Evolutionary conservation across 1,284 basidiomycete species (phyloP).

Genomic region (Porogramme epimiltina): DNA sequence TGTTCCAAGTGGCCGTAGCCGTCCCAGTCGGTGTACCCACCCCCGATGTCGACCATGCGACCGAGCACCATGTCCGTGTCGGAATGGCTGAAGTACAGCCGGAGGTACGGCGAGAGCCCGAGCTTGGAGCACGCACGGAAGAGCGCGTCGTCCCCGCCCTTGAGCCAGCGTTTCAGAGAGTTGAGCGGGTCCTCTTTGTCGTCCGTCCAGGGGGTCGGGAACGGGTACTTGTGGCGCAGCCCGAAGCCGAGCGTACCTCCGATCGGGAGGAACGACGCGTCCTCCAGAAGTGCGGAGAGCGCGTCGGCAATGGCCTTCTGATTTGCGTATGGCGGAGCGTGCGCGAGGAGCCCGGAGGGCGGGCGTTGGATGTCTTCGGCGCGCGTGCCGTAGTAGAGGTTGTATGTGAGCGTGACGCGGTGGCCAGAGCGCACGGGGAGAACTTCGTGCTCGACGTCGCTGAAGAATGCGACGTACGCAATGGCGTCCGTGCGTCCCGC

Average conservation of each 20-base stretch:
- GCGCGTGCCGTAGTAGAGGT: constrained; percentile 30
- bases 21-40: too few relatives aligned
- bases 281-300: constrained; percentile 1
- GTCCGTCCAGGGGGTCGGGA: constrained; percentile 7
- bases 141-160: constrained; percentile 21
- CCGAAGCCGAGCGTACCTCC: constrained; percentile 41
- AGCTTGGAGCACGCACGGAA: constrained; percentile 3
- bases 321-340: not conserved
- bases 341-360: not conserved
- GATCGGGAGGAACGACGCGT: constrained; percentile 7
- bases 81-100: not conserved
- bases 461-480: constrained; percentile 42
- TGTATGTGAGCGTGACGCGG: constrained; percentile 46
- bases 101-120: constrained; percentile 6
- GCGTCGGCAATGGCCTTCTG: not conserved
- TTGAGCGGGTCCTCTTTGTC: not conserved
- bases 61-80: too few relatives aligned
- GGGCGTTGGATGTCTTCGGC: not conserved
- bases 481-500: constrained; percentile 22
- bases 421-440: constrained; percentile 39
- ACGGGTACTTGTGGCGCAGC: constrained; percentile 34
- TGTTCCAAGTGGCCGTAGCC: too few relatives aligned
- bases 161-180: constrained; percentile 10
- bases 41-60: too few relatives aligned
- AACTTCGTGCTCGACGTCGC: constrained; percentile 50